phyloP scores from a whole-genome alignment of 768 basidiomycete species.

The Mycena galopus region DNA sequence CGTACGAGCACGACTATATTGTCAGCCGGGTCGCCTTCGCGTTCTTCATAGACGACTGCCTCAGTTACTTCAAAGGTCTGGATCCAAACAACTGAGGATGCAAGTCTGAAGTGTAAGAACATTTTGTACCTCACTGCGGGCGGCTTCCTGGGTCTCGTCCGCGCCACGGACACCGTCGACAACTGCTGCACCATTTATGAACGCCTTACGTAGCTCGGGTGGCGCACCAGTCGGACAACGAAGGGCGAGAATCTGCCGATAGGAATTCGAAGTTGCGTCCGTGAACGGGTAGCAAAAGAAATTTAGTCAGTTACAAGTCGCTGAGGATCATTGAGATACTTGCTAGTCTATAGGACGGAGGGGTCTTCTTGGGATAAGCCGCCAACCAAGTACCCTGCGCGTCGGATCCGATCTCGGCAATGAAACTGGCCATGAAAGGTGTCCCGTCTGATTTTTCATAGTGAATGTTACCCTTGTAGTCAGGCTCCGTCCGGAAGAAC shows the following conservation, averaged over 20 bases:
- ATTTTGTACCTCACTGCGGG: not conserved
- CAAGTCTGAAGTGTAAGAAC: not conserved
- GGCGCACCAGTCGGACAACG: constrained; percentile 11
- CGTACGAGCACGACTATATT: not conserved
- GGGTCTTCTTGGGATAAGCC: constrained; percentile 12
- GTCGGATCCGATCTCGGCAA: constrained; percentile 26
- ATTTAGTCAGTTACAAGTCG: not conserved
- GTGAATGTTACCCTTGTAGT: constrained; percentile 5
- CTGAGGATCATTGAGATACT: constrained; percentile 1
- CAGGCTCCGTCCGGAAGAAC: not conserved
- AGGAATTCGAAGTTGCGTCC: constrained; percentile 2
- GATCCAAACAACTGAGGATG: not conserved
- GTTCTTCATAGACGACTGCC: not conserved
- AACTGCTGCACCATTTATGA: constrained; percentile 1
- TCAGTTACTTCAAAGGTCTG: not conserved
- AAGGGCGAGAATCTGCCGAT: constrained; percentile 4
- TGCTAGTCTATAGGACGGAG: constrained; percentile 7
- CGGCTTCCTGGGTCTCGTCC: constrained; percentile 7
- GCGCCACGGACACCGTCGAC: constrained; percentile 4
- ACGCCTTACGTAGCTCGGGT: not conserved
- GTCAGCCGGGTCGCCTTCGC: not conserved
- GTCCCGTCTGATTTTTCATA: not conserved
- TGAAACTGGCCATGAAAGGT: constrained; percentile 17
- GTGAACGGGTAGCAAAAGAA: constrained; percentile 15
- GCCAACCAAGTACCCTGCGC: constrained; percentile 16